phyloP scores from a whole-genome alignment of 192 early-diverging fungal species.

The Piromyces sp. region DNA sequence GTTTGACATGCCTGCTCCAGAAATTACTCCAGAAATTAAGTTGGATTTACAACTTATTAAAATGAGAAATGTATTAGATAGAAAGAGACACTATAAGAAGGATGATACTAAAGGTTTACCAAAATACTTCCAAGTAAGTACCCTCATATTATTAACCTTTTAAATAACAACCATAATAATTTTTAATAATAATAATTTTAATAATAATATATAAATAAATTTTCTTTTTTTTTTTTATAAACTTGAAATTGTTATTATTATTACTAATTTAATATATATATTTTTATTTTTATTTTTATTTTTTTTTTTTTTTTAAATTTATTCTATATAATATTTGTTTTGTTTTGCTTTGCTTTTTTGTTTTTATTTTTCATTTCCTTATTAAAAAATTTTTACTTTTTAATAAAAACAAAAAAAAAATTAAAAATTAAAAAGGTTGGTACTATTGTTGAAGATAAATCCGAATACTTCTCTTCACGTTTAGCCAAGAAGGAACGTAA shows the following conservation, averaged over 20 bases:
- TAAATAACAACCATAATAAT: no score
- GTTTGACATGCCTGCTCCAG: constrained; percentile 78
- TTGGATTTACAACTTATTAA: constrained; percentile 76
- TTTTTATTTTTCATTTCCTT: no score
- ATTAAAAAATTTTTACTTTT: no score
- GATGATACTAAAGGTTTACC: constrained; percentile 47
- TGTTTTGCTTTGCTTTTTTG: no score
- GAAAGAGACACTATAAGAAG: constrained; percentile 81
- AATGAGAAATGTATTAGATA: constrained; percentile 72
- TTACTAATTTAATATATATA: no score
- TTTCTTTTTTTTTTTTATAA: no score
- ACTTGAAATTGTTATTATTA: no score
- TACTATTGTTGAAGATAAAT: constrained; percentile 71
- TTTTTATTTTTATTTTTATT: no score
- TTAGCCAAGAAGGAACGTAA: constrained; percentile 70
- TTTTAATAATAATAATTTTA: no score
- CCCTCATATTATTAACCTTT: not conserved
- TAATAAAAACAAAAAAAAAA: not conserved
- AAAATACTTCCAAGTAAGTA: constrained; percentile 71
- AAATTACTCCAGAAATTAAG: constrained; percentile 74
- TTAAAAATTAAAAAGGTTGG: constrained; percentile 24
- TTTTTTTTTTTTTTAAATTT: no score
- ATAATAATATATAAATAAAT: no score
- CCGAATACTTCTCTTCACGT: constrained; percentile 78
- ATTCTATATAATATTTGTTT: no score